A percentile compares a stretch with the other conserved stretches of the same genome.
Conservation (phyloP, 1,284 basidiomycete genomes). For the Earliella scabrosa region DNA sequence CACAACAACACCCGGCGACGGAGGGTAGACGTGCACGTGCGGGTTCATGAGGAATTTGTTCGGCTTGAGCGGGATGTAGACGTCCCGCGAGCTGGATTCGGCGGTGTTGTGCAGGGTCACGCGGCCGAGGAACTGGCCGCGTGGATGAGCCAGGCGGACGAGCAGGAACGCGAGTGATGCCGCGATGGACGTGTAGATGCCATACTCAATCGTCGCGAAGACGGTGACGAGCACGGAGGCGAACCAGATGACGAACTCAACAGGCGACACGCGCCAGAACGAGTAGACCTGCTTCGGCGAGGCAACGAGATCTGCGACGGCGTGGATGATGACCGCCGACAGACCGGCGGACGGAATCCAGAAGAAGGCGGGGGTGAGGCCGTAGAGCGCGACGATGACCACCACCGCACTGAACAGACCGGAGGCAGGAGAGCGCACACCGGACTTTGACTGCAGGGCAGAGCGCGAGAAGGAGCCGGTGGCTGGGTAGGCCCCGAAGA, state of each 20-base stretch:
- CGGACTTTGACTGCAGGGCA: conserved; percentile 93
- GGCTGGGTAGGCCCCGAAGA: conserved; percentile 92
- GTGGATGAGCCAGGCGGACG: conserved; percentile 88
- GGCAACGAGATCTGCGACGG: conserved; percentile 90
- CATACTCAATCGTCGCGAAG: conserved; percentile 89
- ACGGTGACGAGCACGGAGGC: conserved; percentile 89
- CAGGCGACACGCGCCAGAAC: conserved; percentile 92
- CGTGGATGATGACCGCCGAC: conserved; percentile 95
- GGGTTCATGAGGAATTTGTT: conserved; percentile 67
- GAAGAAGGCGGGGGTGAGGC: conserved; percentile 87
- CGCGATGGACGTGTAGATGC: conserved; percentile 89
- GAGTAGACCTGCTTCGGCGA: conserved; percentile 84
- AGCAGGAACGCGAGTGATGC: conserved; percentile 85
- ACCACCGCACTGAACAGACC: conserved; percentile 87
- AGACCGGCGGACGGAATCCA: conserved; percentile 82
- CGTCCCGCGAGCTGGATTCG: conserved; percentile 55
- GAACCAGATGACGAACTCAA: conserved; percentile 91
- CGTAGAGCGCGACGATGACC: conserved; percentile 93
- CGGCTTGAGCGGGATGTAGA: conserved; percentile 80
- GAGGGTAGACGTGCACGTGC: conserved; percentile 76
- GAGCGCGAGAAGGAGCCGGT: conserved; percentile 98
- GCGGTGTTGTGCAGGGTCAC: conserved; percentile 42
- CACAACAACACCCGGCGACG: conserved; percentile 86
- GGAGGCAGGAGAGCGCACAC: conserved; percentile 92
- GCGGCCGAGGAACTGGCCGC: conserved; percentile 89